Evolutionary conservation across 2,329 filamentous ascomycete species (phyloP), one percentile per base, ranked within the genome.

Genomic region (Fusarium transvaalense): DNA sequence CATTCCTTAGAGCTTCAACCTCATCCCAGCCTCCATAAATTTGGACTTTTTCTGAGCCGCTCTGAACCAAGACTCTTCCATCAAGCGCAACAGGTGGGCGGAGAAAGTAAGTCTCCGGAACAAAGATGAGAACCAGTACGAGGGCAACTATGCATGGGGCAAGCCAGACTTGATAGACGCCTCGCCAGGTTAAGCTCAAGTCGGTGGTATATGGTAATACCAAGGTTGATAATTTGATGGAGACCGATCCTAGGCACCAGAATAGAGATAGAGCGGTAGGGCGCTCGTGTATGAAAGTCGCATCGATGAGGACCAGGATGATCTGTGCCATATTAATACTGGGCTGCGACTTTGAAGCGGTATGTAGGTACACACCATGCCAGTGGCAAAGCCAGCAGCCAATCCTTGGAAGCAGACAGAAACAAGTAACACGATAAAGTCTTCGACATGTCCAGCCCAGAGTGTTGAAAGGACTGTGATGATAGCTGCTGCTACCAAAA

Each of bases 221-320:
- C 2, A 71, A 43, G 3, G 47, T 8, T 1, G 39, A 39, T 5
- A 71, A n/a, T 27, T 58, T 70, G 35, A 70, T 59, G 13, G 61
- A 17, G 3, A 5, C 47, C 3, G 66, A 48, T 3, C 64, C 68
- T 0, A 27, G 9, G 10, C 64, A 61, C 64, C 60, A 71, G 32
- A 35, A 68, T 2, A 71, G 1, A 2, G 68, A 71, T 6, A 70
- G 29, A 3, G 61, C 64, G 2, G 10, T 66, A 1, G 67, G 68
- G 0, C 68, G 64, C n/a, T 70, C 68, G 13, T 71, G 66, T 1
- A 70, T 71, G 13, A 71, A 70, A 1, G 67, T 70, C 1, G 48
- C 60, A 13, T 70, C 67, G 4, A 70, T 70, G 1, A 68, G 25
- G 1, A 71, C 56, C 3, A 70, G 52, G 2, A 64, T 31, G 3